Evolutionary conservation across 768 basidiomycete genomes (phyloP), one percentile per base, ranked within the genome.

Genomic region (Gloeophyllum trabeum): DNA sequence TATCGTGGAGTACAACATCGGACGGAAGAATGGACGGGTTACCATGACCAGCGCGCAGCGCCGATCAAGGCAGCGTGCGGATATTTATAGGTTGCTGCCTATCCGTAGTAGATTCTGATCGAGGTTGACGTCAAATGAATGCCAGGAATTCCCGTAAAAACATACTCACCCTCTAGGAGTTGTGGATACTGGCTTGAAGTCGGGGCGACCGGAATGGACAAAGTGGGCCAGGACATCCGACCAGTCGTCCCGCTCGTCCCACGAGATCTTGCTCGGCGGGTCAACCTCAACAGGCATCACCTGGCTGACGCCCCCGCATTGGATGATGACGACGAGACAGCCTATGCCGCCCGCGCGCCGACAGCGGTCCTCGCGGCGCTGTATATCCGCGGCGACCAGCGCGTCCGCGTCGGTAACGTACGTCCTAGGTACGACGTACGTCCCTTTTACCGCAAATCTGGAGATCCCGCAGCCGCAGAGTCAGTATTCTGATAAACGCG

Each of bases 221-320:
- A 81, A 87, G 61, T 83, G 77, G 25, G 69, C 63, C 36, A 88
- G 72, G 24, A 81, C 76, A 16, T 69, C 66, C 4, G 64, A 59
- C 85, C 85, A 89, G 58, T 89, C 85, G 7, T 77, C 77, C 42
- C 84, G 68, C 16, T 60, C 50, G 55, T 86, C 84, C 86, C 85
- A 88, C 24, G 75, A 65, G 52, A 87, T 85, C 51, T 77, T 81
- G 44, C 70, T 63, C 1, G 82, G 85, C 5, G 81, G 75, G 57
- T 89, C 86, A 40, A 88, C 80, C 55, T 89, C 86, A 48, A 88
- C 82, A 24, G 86, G 86, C 79, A 88, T 83, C 48, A 89, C 84
- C 52, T 89, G 83, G 53, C 76, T 78, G 52, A 86, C 70, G 19
- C 70, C 68, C 26, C 75, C 81, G 52, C 85, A 87, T 53, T 88